Evolutionary conservation across 257 asterid species (phyloP).

Genomic region (Salvia hispanica): DNA sequence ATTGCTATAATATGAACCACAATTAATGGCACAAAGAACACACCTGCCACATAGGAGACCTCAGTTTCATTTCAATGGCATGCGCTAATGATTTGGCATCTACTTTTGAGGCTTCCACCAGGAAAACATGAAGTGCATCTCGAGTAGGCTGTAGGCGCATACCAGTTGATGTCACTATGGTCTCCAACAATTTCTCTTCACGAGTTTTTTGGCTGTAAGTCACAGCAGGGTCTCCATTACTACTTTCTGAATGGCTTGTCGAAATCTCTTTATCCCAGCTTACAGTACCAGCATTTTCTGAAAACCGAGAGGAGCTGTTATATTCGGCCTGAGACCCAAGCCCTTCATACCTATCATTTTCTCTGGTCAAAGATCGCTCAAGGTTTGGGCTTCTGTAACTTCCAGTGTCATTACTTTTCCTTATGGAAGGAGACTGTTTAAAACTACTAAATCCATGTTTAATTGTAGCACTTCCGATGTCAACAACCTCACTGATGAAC

Average conservation of each 20-base stretch:
- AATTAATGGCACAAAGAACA: constrained; percentile 24
- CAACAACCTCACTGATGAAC: constrained; percentile 89
- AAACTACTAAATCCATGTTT: constrained; percentile 84
- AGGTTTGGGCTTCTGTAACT: constrained; percentile 86
- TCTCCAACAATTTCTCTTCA: constrained; percentile 82
- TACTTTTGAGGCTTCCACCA: constrained; percentile 79
- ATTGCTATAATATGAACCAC: background rate
- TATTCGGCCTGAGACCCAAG: constrained; percentile 48
- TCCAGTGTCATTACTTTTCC: constrained; percentile 70
- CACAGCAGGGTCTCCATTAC: constrained; percentile 46
- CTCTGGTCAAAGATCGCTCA: constrained; percentile 78
- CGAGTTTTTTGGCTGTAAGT: constrained; percentile 63
- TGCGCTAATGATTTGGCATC: constrained; percentile 63
- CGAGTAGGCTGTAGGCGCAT: constrained; percentile 96
- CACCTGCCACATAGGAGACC: constrained; percentile 96
- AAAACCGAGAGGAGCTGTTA: constrained; percentile 53
- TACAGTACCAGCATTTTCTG: constrained; percentile 65
- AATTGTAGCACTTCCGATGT: constrained; percentile 86
- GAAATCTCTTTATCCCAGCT: constrained; percentile 66
- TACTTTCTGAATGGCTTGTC: constrained; percentile 53
- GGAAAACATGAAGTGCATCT: constrained; percentile 80
- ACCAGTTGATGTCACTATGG: constrained; percentile 87
- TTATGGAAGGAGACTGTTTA: constrained; percentile 70
- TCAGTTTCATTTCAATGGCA: constrained; percentile 79
- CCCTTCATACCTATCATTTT: constrained; percentile 69